Evolutionary conservation across 2,329 filamentous ascomycete genomes (phyloP), one percentile per base, ranked within the genome.

Genomic region (Apiospora phragmitis): DNA sequence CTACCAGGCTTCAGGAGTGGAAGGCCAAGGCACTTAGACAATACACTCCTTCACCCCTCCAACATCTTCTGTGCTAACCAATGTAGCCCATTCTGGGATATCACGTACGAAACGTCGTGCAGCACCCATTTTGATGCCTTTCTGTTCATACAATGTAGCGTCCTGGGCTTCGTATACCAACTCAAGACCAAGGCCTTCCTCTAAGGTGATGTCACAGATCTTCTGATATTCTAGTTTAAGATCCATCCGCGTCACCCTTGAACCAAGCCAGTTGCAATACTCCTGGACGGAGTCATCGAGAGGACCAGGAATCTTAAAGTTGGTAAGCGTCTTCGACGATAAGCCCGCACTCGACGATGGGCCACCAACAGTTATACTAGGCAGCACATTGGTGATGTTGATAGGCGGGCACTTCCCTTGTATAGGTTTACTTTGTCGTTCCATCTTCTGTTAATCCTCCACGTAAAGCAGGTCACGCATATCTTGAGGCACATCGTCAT

Each of bases 101-200:
- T 81, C 78, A 67, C 71, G 70, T 26, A 80, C 74, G 70, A 80
- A 77, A 41, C 76, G 75, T 24, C 74, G 69, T 21, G 78, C 77
- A 74, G 76, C 68, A 32, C 79, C 77, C 35, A 69, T 72, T 70
- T 77, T 79, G 45, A 82, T 72, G 3, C 76, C 78, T 65, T 72
- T 72, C 43, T 76, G 69, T 68, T 78, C 73, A 67, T 79, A 79
- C 70, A 81, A 81, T 29, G 72, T 69, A 65, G 73, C 68, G 68
- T 81, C 71, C 74, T 75, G 75, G 70, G 81, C 76, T 21, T 76
- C 59, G 70, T 74, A 71, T 42, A 81, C 72, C 71, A 76, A 77
- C 72, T 80, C 72, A 18, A 79, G 71, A 72, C 77, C 74, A 43
- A 77, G 70, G 68, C 70, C 55, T 38, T 69, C 55, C 41, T 43